Evolutionary conservation across 352 stramenopile genomes (phyloP), one percentile per base, ranked within the genome.

Genomic region (Pythium utonaiense): DNA sequence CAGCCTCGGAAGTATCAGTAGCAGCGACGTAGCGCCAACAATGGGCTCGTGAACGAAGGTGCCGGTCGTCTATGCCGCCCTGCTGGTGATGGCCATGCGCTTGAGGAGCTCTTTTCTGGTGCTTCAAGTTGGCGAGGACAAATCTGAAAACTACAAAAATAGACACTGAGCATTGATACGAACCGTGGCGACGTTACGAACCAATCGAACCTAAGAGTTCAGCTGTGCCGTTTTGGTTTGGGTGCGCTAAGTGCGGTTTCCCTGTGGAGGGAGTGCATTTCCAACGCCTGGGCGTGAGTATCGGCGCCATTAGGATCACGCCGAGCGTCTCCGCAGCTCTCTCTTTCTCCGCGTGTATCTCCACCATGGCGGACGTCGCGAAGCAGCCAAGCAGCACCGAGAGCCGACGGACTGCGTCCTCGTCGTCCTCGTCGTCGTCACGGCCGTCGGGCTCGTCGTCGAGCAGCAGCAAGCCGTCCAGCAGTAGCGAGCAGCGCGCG

Each of bases 301-400:
- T 47, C 40, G 40, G 40, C n/a, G n/a, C 36, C 21, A 50, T 31
- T 31, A n/a, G 8, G 21, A 33, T 51, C 25, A 51, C n/a, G 40
- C 16, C 40, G 40, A n/a, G 13, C 40, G 25, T 19, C 40, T 47
- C 33, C 34, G 21, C 25, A 2, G 36, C 51, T 34, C 17, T 55
- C 30, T 44, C 17, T 52, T 45, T 12, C 21, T 30, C 34, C 7
- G 21, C 36, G 10, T 27, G n/a, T 19, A 45, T 21, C 51, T 13
- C 51, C 34, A 62, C n/a, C 27, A 76, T 76, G 69, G 69, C 69
- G 38, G 69, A 76, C 61, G 66, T 72, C 42, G 57, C 57, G 27
- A 64, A 57, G 57, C 57, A 57, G 14, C 49, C 57, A 30, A 64
- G 57, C 48, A 48, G 36, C 47, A 51, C 22, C 22, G 44, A 51